These are phyloP conservation scores for Tricholoma terreum DNA, from an alignment of 768 basidiomycete genomes.

Conservation along the genomic window DNA sequence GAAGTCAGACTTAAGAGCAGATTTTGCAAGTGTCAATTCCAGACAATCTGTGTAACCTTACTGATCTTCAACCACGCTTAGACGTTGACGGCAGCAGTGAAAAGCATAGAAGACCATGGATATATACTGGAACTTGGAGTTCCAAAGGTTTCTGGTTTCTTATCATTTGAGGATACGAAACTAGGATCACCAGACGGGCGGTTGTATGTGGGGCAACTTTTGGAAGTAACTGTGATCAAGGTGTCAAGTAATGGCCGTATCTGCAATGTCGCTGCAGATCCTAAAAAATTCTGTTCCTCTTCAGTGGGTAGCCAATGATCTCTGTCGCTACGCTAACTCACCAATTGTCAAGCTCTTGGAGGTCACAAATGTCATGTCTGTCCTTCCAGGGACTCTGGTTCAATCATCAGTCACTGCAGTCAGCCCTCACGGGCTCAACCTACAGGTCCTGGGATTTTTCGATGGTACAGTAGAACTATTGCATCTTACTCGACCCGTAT, in stretches of 20 bases:
- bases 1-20: conserved; percentile 70
- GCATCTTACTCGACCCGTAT: conserved; percentile 55
- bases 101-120: conserved; percentile 91
- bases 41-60: conserved; percentile 2
- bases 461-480: conserved; percentile 84
- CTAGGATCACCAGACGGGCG: conserved; percentile 28
- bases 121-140: conserved; percentile 88
- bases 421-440: conserved; percentile 69
- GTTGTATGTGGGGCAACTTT: conserved; percentile 62
- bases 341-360: conserved; percentile 57
- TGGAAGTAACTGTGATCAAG: conserved; percentile 65
- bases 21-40: conserved; percentile 58
- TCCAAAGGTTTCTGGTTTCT: conserved; percentile 75
- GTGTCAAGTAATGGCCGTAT: conserved; percentile 76
- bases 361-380: conserved; percentile 70
- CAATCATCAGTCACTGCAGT: conserved; percentile 79
- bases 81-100: conserved; percentile 74
- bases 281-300: conserved; percentile 44
- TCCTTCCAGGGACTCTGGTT: conserved; percentile 85
- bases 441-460: conserved; percentile 91
- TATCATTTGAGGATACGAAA: conserved; percentile 71
- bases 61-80: conserved; percentile 26
- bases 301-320: conserved; percentile 42
- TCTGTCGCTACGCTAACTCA: conserved; percentile 4
- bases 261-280: conserved; percentile 64